Percentiles rank a stretch among this genome's conserved stretches.
Conservation (phyloP, 495 filamentous ascomycete genomes). For the Peziza echinospora region DNA sequence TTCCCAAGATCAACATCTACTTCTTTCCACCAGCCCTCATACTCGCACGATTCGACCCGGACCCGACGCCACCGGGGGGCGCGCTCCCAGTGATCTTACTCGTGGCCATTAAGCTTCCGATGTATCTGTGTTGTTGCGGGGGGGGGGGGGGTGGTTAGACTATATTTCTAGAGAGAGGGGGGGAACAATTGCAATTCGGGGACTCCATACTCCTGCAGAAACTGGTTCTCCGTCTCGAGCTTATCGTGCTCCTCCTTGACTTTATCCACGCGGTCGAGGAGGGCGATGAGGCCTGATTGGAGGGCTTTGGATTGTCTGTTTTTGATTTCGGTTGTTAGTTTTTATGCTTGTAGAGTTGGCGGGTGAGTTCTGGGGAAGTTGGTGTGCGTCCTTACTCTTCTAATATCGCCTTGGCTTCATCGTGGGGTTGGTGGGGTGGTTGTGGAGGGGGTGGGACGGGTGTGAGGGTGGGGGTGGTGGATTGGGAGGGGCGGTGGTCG, state of each 20-base stretch:
- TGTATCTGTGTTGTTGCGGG: slow-evolving; percentile 30
- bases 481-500: too few species aligned
- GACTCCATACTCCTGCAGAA: slow-evolving; percentile 56
- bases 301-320: slow-evolving; percentile 64
- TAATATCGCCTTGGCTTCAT: too few species aligned
- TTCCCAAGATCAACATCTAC: too few species aligned
- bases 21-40: too few species aligned
- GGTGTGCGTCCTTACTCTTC: too few species aligned
- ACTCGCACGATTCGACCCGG: too few species aligned
- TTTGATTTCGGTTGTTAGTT: neutral
- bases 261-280: slow-evolving; percentile 83
- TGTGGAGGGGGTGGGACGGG: too few species aligned
- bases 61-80: too few species aligned
- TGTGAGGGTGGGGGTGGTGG: too few species aligned
- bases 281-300: slow-evolving; percentile 65
- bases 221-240: slow-evolving; percentile 81
- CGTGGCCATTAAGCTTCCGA: slow-evolving; percentile 60
- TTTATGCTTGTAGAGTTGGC: too few species aligned
- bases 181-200: neutral
- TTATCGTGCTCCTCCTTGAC: slow-evolving; percentile 87
- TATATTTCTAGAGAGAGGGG: slow-evolving; percentile 4
- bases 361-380: too few species aligned
- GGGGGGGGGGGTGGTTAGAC: too few species aligned
- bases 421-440: slow-evolving; percentile 27
- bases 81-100: slow-evolving; percentile 51